These are phyloP conservation scores for Huntiella abstrusa DNA, from an alignment of 2,329 filamentous ascomycete species.

Conservation along the genomic window DNA sequence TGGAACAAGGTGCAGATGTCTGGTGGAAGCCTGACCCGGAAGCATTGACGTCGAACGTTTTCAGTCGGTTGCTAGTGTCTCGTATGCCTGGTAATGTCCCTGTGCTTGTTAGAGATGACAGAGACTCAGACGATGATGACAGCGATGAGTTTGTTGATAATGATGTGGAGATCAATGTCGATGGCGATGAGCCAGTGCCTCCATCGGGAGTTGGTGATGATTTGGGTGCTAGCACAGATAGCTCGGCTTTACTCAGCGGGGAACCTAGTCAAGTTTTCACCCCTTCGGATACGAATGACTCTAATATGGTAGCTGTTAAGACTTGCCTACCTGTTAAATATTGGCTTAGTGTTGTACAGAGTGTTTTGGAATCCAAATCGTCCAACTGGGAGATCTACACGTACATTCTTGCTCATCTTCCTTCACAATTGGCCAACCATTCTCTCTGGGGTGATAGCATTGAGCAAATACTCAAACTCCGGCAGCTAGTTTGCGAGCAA, in stretches of 20 bases:
- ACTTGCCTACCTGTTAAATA: constrained; percentile 37
- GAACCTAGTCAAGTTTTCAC: no score
- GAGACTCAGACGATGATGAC: constrained; percentile 9
- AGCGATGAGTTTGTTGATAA: neutral
- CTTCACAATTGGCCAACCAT: constrained; percentile 77
- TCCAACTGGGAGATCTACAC: constrained; percentile 83
- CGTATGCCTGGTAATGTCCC: constrained; percentile 14
- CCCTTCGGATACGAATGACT: no score
- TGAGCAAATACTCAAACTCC: constrained; percentile 55
- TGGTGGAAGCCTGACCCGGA: constrained; percentile 40
- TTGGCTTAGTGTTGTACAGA: constrained; percentile 54
- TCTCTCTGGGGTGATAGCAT: constrained; percentile 61
- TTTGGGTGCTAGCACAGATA: no score
- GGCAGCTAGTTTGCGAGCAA: constrained; percentile 63
- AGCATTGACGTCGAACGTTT: constrained; percentile 30
- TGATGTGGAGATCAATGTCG: constrained; percentile 9
- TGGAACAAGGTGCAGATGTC: constrained; percentile 16
- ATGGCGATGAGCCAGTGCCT: constrained; percentile 10
- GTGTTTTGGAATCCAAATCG: constrained; percentile 2
- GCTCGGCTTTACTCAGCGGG: no score
- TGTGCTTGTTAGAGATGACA: constrained; percentile 8
- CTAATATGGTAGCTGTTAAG: constrained; percentile 12
- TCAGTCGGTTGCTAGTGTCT: constrained; percentile 34
- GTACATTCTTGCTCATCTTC: constrained; percentile 70
- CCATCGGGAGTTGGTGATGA: constrained; percentile 12